Conservation (phyloP, 139 green algal genomes). For the Chlamydomonas sphaeroides region DNA sequence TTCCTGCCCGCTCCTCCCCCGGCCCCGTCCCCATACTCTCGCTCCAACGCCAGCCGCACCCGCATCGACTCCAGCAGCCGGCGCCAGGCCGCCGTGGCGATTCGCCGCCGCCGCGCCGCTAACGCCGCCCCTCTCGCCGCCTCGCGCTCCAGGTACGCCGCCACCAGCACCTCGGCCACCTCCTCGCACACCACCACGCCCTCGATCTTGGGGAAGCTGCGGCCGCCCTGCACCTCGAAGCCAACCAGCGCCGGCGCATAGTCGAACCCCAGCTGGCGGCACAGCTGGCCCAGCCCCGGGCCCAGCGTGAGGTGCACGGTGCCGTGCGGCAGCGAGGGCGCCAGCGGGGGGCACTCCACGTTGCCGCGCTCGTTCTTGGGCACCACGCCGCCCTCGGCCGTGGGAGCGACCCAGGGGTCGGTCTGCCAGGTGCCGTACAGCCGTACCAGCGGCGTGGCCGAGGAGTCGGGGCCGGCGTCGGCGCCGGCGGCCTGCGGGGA, state of each 20-base stretch:
- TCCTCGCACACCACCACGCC: constrained; percentile 87
- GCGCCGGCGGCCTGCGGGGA: background rate
- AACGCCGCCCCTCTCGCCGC: constrained; percentile 42
- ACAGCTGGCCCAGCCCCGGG: constrained; percentile 41
- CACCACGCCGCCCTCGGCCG: constrained; percentile 73
- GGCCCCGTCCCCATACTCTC: constrained; percentile 32
- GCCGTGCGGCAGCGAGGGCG: constrained; percentile 65
- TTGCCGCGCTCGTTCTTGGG: constrained; percentile 86
- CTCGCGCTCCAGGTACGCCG: constrained; percentile 55
- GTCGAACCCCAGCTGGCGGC: constrained; percentile 74
- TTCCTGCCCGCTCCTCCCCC: background rate
- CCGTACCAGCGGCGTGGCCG: too few species aligned
- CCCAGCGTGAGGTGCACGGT: constrained; percentile 60
- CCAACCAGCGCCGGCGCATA: constrained; percentile 80
- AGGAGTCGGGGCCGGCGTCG: background rate
- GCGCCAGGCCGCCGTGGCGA: constrained; percentile 63
- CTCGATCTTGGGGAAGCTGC: constrained; percentile 74
- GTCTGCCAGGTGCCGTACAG: constrained; percentile 93
- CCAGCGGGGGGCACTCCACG: constrained; percentile 84
- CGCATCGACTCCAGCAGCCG: constrained; percentile 57
- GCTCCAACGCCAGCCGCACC: constrained; percentile 49
- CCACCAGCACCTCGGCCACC: constrained; percentile 59
- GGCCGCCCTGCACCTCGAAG: constrained; percentile 77
- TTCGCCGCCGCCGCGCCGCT: constrained; percentile 30
- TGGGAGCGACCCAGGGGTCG: constrained; percentile 54